Percentiles rank a stretch among this genome's conserved stretches.
These are phyloP conservation scores for Entomortierella lignicola DNA, from an alignment of 192 early-diverging fungal genomes.

Conservation along the genomic window DNA sequence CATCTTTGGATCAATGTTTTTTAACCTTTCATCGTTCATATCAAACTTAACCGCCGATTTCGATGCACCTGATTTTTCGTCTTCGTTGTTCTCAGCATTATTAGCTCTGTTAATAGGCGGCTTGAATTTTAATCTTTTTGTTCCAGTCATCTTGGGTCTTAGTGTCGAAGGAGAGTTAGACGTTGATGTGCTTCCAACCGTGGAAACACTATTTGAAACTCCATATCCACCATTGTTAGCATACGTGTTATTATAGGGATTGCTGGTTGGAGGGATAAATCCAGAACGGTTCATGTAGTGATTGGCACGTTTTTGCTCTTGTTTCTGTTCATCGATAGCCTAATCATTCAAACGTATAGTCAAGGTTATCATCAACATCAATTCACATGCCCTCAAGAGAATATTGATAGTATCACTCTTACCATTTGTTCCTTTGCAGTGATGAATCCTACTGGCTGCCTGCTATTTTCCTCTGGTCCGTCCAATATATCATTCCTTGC, in stretches of 20 bases:
- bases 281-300: slow-evolving; percentile 29
- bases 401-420: background rate
- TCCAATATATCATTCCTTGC: slow-evolving; percentile 12
- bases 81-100: slow-evolving; percentile 8
- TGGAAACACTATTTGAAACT: background rate
- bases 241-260: background rate
- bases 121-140: slow-evolving; percentile 60
- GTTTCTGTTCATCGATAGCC: slow-evolving; percentile 36
- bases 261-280: slow-evolving; percentile 12
- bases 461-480: background rate
- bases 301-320: slow-evolving; percentile 26
- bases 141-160: slow-evolving; percentile 18
- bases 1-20: slow-evolving; percentile 90
- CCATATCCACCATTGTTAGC: background rate
- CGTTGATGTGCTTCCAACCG: too few relatives aligned
- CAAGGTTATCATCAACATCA: too few relatives aligned
- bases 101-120: slow-evolving; percentile 55
- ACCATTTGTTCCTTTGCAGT: slow-evolving; percentile 45
- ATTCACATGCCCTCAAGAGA: too few relatives aligned
- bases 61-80: slow-evolving; percentile 1
- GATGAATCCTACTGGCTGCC: slow-evolving; percentile 13
- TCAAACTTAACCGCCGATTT: slow-evolving; percentile 16
- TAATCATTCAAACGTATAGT: background rate
- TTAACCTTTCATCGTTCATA: slow-evolving; percentile 75
- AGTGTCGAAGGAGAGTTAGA: background rate